Conservation (phyloP, 2,329 filamentous ascomycete genomes). For the Diaporthe batatas region DNA sequence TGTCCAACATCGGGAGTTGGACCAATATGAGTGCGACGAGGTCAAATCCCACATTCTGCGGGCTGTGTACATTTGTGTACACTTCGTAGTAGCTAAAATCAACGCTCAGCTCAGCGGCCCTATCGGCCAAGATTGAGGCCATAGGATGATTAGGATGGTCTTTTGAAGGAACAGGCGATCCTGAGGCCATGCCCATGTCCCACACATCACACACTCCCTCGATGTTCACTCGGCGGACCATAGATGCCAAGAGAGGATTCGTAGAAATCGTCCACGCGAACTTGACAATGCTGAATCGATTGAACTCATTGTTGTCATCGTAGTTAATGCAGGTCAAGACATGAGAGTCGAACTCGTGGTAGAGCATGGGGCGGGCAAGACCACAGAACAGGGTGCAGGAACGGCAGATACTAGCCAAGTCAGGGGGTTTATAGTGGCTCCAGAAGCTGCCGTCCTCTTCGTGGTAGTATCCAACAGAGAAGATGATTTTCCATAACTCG, state of each 20-base stretch:
- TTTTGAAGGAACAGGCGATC: neutral
- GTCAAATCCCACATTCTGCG: neutral
- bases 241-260: neutral
- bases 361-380: neutral
- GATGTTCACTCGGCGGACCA: too few relatives aligned
- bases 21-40: neutral
- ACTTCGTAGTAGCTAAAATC: neutral
- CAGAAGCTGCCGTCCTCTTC: neutral
- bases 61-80: neutral
- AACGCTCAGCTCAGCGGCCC: neutral
- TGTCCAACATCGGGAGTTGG: neutral
- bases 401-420: constrained; percentile 1
- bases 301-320: neutral
- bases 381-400: neutral
- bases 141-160: neutral
- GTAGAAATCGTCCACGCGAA: neutral
- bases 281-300: constrained; percentile 28
- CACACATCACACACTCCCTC: too few relatives aligned
- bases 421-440: neutral
- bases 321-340: neutral
- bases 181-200: neutral
- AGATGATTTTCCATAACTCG: neutral
- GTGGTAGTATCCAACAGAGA: neutral
- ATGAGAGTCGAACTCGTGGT: neutral
- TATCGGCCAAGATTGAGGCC: neutral